Percentiles rank a stretch among this genome's conserved stretches.
phyloP scores from a whole-genome alignment of 768 basidiomycete genomes.

The Termitomyces sp. region DNA sequence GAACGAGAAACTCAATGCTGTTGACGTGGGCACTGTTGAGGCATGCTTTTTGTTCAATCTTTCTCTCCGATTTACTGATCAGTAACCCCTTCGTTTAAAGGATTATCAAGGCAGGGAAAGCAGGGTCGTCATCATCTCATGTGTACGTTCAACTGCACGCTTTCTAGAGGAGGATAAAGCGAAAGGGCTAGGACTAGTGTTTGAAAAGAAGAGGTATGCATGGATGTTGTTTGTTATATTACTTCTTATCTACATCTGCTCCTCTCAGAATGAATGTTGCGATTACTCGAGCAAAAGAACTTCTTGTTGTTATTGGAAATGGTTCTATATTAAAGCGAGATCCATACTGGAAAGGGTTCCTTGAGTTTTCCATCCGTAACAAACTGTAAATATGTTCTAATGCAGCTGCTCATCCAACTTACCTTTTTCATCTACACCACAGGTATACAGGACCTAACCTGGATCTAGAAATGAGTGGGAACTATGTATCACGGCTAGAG shows the following conservation, averaged over 20 bases:
- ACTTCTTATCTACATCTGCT: not conserved
- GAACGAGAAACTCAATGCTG: conserved; percentile 32
- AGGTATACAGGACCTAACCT: conserved; percentile 43
- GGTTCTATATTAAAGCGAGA: conserved; percentile 35
- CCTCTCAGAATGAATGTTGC: conserved; percentile 47
- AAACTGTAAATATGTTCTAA: conserved; percentile 30
- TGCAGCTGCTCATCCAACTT: not conserved
- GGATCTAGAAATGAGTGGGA: conserved; percentile 39
- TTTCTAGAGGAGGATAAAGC: conserved; percentile 44
- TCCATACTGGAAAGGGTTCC: conserved; percentile 46
- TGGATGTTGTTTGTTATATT: not conserved
- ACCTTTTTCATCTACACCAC: not conserved
- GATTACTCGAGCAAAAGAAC: conserved; percentile 49
- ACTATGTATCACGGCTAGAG: conserved; percentile 45
- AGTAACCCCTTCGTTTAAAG: conserved; percentile 13
- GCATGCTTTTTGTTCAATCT: conserved; percentile 16
- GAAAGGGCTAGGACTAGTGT: conserved; percentile 41
- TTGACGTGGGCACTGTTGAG: conserved; percentile 51
- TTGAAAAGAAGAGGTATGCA: conserved; percentile 40
- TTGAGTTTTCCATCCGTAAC: conserved; percentile 43
- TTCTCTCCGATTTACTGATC: not conserved
- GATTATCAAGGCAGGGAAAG: conserved; percentile 50
- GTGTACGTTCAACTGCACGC: conserved; percentile 39
- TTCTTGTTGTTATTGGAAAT: conserved; percentile 46
- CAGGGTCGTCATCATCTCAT: conserved; percentile 46